These are phyloP conservation scores for Avena atlantica DNA, from an alignment of 176 grass and related monocot genomes.

Conservation along the genomic window DNA sequence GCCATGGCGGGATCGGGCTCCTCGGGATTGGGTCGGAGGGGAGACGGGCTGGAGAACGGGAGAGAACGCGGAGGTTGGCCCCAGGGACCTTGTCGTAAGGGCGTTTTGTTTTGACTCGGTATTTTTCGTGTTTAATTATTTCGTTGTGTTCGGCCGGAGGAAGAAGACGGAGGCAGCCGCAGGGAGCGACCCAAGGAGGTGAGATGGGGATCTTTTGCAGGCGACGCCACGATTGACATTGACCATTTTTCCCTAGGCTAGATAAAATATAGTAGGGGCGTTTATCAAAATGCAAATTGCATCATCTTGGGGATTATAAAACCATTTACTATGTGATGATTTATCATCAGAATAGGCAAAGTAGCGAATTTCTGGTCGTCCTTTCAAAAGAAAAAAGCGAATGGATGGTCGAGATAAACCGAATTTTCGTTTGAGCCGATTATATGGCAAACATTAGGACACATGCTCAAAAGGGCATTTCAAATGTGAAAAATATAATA, in stretches of 20 bases:
- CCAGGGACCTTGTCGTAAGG: neutral
- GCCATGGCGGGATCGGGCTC: constrained; percentile 51
- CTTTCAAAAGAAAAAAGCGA: no score
- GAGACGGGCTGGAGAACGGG: constrained; percentile 11
- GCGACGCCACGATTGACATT: constrained; percentile 16
- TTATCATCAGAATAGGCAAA: no score
- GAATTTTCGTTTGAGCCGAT: no score
- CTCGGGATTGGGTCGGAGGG: constrained; percentile 21
- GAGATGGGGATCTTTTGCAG: constrained; percentile 8
- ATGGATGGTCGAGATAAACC: no score
- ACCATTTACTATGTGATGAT: no score
- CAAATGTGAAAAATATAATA: no score
- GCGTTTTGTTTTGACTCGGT: constrained; percentile 45
- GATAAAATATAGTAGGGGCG: no score
- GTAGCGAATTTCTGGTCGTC: no score
- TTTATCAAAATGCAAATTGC: no score
- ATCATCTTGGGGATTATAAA: no score
- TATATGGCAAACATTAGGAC: no score
- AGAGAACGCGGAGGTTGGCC: constrained; percentile 10
- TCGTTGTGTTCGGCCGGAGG: constrained; percentile 22
- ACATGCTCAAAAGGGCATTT: no score
- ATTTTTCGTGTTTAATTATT: neutral
- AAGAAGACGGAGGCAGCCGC: neutral
- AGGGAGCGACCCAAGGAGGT: neutral
- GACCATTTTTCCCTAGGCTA: neutral